Evolutionary conservation across 805 yeast genomes (phyloP).

Genomic region (Candida rishiriensis): DNA sequence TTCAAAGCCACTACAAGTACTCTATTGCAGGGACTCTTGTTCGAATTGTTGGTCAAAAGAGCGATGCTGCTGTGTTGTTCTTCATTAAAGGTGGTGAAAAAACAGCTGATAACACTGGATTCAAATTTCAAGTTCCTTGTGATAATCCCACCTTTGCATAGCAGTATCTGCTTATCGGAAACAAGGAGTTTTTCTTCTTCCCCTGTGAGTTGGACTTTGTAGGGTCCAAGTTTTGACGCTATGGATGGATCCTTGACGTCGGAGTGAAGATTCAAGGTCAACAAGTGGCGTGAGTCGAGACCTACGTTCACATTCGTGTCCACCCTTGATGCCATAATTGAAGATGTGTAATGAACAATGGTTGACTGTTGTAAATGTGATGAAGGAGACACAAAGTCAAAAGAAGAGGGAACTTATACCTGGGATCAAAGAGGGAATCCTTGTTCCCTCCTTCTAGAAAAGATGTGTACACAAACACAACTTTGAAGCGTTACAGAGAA

Average conservation of each 20-base stretch:
- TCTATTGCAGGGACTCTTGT: constrained; percentile 11
- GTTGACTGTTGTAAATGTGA: no score
- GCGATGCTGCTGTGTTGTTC: constrained; percentile 4
- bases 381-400: no score
- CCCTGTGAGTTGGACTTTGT: constrained; percentile 16
- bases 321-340: no score
- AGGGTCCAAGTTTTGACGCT: constrained; percentile 5
- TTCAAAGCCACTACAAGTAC: constrained; percentile 58
- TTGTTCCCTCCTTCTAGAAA: no score
- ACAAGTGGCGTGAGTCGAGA: constrained; percentile 13
- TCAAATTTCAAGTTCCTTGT: constrained; percentile 47
- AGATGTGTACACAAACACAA: no score
- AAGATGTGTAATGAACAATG: no score
- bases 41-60: not conserved
- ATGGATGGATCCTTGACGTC: constrained; percentile 15
- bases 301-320: constrained; percentile 7
- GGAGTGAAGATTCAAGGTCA: constrained; percentile 17
- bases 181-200: constrained; percentile 22
- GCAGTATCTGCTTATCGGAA: constrained; percentile 35
- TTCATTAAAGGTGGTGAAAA: constrained; percentile 50
- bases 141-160: constrained; percentile 47
- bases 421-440: no score
- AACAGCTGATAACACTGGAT: constrained; percentile 52
- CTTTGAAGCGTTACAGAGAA: no score
- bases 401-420: no score